Conservation (phyloP, 306 rosid species). For the Phaseolus lunatus region DNA sequence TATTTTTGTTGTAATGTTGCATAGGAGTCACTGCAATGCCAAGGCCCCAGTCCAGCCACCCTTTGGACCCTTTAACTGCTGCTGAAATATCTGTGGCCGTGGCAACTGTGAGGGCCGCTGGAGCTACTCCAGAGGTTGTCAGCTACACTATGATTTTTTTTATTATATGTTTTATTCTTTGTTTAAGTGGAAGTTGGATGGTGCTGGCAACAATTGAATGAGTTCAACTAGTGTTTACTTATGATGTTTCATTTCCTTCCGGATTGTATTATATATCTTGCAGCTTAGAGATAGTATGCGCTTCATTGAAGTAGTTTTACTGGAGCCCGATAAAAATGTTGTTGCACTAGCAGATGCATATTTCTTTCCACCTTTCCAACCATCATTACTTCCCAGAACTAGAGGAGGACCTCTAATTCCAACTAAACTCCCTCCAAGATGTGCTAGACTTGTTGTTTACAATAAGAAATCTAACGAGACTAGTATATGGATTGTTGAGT, state of each 20-base stretch:
- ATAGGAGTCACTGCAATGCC: constrained; percentile 69
- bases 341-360: constrained; percentile 94
- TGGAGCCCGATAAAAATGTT: constrained; percentile 86
- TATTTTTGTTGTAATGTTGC: constrained; percentile 17
- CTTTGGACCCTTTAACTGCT: constrained; percentile 85
- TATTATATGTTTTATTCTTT: not conserved
- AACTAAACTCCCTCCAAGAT: constrained; percentile 84
- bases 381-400: constrained; percentile 82
- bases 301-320: constrained; percentile 79
- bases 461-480: constrained; percentile 82
- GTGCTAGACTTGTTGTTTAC: constrained; percentile 86
- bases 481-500: constrained; percentile 76
- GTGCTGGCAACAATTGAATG: constrained; percentile 11
- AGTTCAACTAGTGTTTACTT: constrained; percentile 36
- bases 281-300: constrained; percentile 96
- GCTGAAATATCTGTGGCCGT: constrained; percentile 92
- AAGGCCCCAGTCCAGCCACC: constrained; percentile 88
- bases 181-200: not conserved
- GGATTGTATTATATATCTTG: constrained; percentile 42
- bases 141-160: constrained; percentile 19
- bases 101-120: constrained; percentile 93
- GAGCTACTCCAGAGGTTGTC: constrained; percentile 89
- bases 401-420: constrained; percentile 89
- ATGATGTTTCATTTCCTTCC: constrained; percentile 29
- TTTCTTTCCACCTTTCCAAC: constrained; percentile 94